These are phyloP conservation scores for Yarrowia osloensis DNA, from an alignment of 805 yeast species.

Conservation along the genomic window DNA sequence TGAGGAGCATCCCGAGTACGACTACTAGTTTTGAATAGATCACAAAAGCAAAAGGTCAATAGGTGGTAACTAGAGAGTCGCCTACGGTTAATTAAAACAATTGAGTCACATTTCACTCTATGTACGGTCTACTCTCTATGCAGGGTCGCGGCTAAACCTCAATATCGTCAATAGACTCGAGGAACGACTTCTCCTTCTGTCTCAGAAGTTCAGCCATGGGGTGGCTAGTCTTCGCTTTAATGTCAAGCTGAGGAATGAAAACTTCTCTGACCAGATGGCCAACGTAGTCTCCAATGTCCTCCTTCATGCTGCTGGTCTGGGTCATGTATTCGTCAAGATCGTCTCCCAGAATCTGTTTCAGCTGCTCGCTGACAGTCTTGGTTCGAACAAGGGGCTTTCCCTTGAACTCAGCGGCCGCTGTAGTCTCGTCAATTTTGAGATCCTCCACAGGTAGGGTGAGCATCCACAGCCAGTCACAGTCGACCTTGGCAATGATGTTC, in stretches of 20 bases:
- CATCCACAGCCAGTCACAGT: constrained; percentile 30
- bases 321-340: constrained; percentile 26
- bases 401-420: constrained; percentile 12
- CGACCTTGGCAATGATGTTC: constrained; percentile 18
- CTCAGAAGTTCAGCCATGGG: constrained; percentile 18
- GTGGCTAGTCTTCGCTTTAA: constrained; percentile 5
- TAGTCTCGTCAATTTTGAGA: constrained; percentile 17
- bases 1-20: constrained; percentile 36
- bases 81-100: background rate
- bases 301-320: constrained; percentile 19
- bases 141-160: background rate
- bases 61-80: background rate
- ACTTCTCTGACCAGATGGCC: constrained; percentile 26
- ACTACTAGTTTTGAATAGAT: constrained; percentile 29
- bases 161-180: constrained; percentile 15
- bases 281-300: constrained; percentile 26
- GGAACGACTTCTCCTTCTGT: constrained; percentile 10
- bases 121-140: background rate
- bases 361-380: constrained; percentile 5
- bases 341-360: constrained; percentile 4
- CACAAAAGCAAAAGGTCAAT: background rate
- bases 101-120: background rate
- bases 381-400: background rate
- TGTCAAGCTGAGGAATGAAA: background rate
- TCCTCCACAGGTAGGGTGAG: constrained; percentile 20